Evolutionary conservation across 108 stramenopile species (phyloP).

Genomic region (Stephanodiscus minutulus): DNA sequence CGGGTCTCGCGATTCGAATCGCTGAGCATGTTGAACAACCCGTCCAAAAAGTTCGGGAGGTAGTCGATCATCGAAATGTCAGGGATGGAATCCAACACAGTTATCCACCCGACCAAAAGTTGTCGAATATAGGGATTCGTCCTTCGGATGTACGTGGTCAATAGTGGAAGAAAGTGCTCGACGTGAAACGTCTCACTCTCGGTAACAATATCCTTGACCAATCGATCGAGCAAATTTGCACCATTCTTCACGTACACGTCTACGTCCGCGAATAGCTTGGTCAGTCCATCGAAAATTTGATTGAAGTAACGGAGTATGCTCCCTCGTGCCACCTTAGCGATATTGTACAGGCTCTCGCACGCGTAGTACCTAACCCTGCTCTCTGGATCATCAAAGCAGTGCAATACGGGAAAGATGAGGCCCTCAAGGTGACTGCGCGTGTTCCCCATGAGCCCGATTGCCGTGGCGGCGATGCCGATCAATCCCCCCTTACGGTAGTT

Average conservation of each 20-base stretch:
- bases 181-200: slow-evolving; percentile 92
- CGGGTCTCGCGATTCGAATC: slow-evolving; percentile 96
- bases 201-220: slow-evolving; percentile 96
- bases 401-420: slow-evolving; percentile 93
- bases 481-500: slow-evolving; percentile 98
- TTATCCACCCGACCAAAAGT: slow-evolving; percentile 97
- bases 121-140: slow-evolving; percentile 97
- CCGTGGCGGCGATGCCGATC: slow-evolving; percentile 95
- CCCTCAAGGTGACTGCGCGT: slow-evolving; percentile 74
- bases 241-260: slow-evolving; percentile 99
- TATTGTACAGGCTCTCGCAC: slow-evolving; percentile 97
- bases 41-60: slow-evolving; percentile 95
- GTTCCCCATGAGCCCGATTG: slow-evolving; percentile 90
- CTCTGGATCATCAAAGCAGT: slow-evolving; percentile 98
- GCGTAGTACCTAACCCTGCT: slow-evolving; percentile 97
- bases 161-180: slow-evolving; percentile 93
- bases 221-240: slow-evolving; percentile 92
- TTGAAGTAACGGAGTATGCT: slow-evolving; percentile 90
- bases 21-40: slow-evolving; percentile 96
- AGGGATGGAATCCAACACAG: slow-evolving; percentile 93
- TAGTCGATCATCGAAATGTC: slow-evolving; percentile 96
- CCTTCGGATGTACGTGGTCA: slow-evolving; percentile 94
- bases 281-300: slow-evolving; percentile 95
- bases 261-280: slow-evolving; percentile 95
- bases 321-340: slow-evolving; percentile 94